Percentiles rank a stretch among this genome's conserved stretches.
Conservation (phyloP, 306 rosid genomes). For the Trifolium repens region DNA sequence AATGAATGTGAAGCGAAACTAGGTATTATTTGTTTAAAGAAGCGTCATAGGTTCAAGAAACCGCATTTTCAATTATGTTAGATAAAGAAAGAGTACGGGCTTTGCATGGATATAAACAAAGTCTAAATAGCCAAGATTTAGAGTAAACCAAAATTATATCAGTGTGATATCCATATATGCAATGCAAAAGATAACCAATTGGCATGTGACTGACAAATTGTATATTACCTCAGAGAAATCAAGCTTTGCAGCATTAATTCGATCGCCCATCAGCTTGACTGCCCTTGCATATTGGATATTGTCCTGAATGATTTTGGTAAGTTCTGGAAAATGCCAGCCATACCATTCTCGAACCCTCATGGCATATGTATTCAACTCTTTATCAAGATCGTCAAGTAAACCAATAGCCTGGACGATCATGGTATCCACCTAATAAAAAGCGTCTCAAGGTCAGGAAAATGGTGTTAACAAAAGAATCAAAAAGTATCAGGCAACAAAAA, state of each 20-base stretch:
- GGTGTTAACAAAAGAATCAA: neutral
- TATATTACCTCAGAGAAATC: conserved; percentile 85
- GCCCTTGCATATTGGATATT: conserved; percentile 83
- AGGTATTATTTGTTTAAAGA: neutral
- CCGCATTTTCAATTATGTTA: neutral
- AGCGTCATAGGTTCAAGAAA: neutral
- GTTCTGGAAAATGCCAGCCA: conserved; percentile 99
- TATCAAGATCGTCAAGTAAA: conserved; percentile 94
- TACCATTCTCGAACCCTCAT: conserved; percentile 99
- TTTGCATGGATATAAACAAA: neutral
- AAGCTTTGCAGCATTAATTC: conserved; percentile 75
- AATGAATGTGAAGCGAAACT: neutral
- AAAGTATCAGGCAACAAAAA: neutral
- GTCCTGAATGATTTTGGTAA: conserved; percentile 84
- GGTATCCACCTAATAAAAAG: conserved; percentile 76
- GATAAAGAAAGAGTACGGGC: neutral
- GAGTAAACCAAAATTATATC: neutral
- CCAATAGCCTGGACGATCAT: conserved; percentile 99
- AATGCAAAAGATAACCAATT: neutral
- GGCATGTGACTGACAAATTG: neutral
- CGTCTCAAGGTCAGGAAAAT: neutral
- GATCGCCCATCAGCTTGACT: conserved; percentile 94
- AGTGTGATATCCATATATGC: neutral
- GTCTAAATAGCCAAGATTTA: neutral
- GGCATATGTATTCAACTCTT: conserved; percentile 92